phyloP scores from a whole-genome alignment of 1,284 basidiomycete species.

The Trichosporon sp. region DNA sequence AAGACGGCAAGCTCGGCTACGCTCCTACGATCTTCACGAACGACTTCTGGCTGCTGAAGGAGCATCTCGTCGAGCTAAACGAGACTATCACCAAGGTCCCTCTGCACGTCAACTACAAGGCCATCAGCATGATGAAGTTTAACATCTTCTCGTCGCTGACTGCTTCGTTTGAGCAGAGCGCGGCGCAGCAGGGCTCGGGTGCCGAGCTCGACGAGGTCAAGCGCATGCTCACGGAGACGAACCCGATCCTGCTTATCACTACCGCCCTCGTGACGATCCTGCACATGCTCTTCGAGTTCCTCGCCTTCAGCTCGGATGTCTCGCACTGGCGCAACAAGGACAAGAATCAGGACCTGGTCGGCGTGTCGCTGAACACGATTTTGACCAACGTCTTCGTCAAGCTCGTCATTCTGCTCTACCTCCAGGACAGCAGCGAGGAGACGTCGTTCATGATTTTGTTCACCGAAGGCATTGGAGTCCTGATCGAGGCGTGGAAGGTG shows the following conservation, averaged over 20 bases:
- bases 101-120: slow-evolving; percentile 78
- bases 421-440: slow-evolving; percentile 91
- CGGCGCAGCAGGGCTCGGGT: slow-evolving; percentile 66
- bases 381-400: slow-evolving; percentile 92
- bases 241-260: slow-evolving; percentile 78
- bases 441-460: slow-evolving; percentile 94
- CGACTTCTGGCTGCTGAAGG: slow-evolving; percentile 86
- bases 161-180: slow-evolving; percentile 72
- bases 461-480: slow-evolving; percentile 79
- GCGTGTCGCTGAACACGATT: slow-evolving; percentile 67
- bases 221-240: slow-evolving; percentile 90
- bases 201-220: slow-evolving; percentile 91
- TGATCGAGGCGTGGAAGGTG: slow-evolving; percentile 95
- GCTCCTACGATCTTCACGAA: slow-evolving; percentile 89
- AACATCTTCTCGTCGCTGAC: slow-evolving; percentile 77
- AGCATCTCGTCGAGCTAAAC: slow-evolving; percentile 78
- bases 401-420: slow-evolving; percentile 82
- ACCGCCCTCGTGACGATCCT: slow-evolving; percentile 77
- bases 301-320: slow-evolving; percentile 92
- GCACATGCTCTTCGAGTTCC: slow-evolving; percentile 89
- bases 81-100: slow-evolving; percentile 71
- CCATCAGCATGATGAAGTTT: slow-evolving; percentile 76
- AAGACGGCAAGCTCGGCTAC: slow-evolving; percentile 58
- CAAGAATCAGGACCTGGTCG: slow-evolving; percentile 67
- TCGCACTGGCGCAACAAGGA: slow-evolving; percentile 93